phyloP scores from a whole-genome alignment of 2,329 filamentous ascomycete genomes.

The Aspergillaceae sp. region DNA sequence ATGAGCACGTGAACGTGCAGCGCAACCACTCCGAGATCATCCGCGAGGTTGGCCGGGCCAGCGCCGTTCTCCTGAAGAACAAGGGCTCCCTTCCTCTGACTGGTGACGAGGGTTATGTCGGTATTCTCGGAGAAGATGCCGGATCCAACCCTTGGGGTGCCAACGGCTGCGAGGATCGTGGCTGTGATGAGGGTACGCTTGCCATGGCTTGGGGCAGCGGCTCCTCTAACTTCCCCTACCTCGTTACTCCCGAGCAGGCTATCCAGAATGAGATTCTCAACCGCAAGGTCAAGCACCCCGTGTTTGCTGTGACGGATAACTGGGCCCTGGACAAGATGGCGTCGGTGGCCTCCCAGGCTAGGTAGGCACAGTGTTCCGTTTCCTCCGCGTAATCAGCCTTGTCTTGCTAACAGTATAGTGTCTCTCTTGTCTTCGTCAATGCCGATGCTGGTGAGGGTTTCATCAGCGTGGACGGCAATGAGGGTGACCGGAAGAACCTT shows the following conservation, averaged over 20 bases:
- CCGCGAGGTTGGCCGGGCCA: constrained; percentile 67
- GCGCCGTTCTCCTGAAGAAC: constrained; percentile 87
- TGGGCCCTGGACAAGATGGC: constrained; percentile 46
- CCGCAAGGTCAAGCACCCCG: constrained; percentile 52
- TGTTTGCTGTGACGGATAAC: constrained; percentile 53
- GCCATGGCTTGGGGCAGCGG: constrained; percentile 58
- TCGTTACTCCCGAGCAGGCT: constrained; percentile 54
- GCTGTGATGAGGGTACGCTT: constrained; percentile 51
- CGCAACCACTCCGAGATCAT: constrained; percentile 64
- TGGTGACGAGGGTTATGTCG: constrained; percentile 62
- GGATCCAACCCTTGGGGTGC: constrained; percentile 65
- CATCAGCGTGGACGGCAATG: constrained; percentile 72
- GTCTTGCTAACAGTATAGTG: constrained; percentile 16
- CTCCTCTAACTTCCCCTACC: constrained; percentile 53
- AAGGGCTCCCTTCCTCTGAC: constrained; percentile 64
- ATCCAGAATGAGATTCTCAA: constrained; percentile 57
- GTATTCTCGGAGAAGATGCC: constrained; percentile 75
- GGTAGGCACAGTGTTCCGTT: constrained; percentile 9
- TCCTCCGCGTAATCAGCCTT: not conserved
- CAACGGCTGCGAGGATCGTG: constrained; percentile 68
- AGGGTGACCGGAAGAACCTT: constrained; percentile 84
- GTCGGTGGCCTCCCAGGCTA: constrained; percentile 44
- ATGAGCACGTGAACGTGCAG: constrained; percentile 78
- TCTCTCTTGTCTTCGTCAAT: constrained; percentile 78
- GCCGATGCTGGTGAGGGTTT: constrained; percentile 79